A percentile compares a stretch with the other conserved stretches of the same genome.
Conservation (phyloP, 202 grass and related monocot genomes). For the Alloteropsis angusta region DNA sequence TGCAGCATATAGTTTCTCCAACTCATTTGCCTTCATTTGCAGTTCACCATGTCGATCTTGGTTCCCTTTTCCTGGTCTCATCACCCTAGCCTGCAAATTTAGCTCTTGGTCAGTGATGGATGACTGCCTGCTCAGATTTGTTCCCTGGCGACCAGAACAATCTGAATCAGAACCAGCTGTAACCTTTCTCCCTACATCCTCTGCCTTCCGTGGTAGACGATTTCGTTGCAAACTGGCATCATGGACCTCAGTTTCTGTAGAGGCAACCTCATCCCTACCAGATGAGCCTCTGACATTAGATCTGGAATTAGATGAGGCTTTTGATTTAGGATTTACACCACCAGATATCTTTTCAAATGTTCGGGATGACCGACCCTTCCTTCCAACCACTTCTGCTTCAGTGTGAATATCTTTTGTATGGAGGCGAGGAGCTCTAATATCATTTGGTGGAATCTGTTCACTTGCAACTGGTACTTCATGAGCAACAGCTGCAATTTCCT, state of each 20-base stretch:
- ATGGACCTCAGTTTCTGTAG: slow-evolving; percentile 33
- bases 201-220: slow-evolving; percentile 27
- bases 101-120: slow-evolving; percentile 31
- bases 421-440: slow-evolving; percentile 22
- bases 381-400: slow-evolving; percentile 30
- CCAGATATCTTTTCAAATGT: slow-evolving; percentile 39
- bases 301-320: slow-evolving; percentile 28
- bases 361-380: slow-evolving; percentile 26
- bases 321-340: slow-evolving; percentile 37
- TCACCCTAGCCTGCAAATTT: slow-evolving; percentile 35
- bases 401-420: slow-evolving; percentile 34
- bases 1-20: slow-evolving; percentile 91
- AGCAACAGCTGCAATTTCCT: slow-evolving; percentile 21
- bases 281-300: slow-evolving; percentile 34
- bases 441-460: slow-evolving; percentile 32
- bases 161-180: slow-evolving; percentile 33
- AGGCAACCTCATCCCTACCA: slow-evolving; percentile 18
- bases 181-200: slow-evolving; percentile 29
- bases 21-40: slow-evolving; percentile 80
- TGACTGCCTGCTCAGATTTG: slow-evolving; percentile 39
- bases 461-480: slow-evolving; percentile 17
- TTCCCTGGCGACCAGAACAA: slow-evolving; percentile 26
- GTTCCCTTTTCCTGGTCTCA: slow-evolving; percentile 50
- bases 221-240: slow-evolving; percentile 31
- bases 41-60: slow-evolving; percentile 71